These are phyloP conservation scores for Ceratocystis eucalypticola DNA, from an alignment of 2,329 filamentous ascomycete species.

Conservation along the genomic window DNA sequence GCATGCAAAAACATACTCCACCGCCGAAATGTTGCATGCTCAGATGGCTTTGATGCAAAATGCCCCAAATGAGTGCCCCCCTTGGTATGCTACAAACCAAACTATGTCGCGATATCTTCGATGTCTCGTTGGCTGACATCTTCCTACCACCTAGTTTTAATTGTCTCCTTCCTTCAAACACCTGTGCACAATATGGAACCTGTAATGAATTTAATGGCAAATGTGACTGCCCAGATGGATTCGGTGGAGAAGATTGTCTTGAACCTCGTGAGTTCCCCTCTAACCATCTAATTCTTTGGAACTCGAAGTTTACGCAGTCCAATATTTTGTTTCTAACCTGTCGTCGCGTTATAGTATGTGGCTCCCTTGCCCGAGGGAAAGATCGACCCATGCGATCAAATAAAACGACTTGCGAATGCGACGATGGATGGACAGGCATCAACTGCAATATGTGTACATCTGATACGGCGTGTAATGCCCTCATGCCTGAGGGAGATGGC, in stretches of 20 bases:
- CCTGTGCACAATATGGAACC: constrained; percentile 76
- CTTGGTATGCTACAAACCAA: constrained; percentile 42
- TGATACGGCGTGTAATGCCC: constrained; percentile 68
- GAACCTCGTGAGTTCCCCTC: constrained; percentile 47
- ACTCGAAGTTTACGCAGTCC: background rate
- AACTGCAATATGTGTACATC: constrained; percentile 94
- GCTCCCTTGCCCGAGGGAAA: constrained; percentile 67
- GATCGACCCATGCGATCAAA: constrained; percentile 63
- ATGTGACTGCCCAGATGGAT: constrained; percentile 83
- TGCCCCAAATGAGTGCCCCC: constrained; percentile 63
- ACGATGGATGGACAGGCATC: constrained; percentile 88
- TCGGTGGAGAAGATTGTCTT: constrained; percentile 87
- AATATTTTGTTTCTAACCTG: constrained; percentile 7
- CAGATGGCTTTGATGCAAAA: constrained; percentile 59
- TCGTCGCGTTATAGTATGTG: constrained; percentile 49
- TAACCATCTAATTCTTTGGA: background rate
- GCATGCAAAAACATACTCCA: constrained; percentile 42
- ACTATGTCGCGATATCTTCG: background rate
- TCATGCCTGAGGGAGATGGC: constrained; percentile 71
- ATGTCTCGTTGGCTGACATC: background rate
- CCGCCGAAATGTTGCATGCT: constrained; percentile 46
- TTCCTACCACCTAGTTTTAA: constrained; percentile 61
- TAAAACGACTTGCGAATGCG: constrained; percentile 59
- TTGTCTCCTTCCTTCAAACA: constrained; percentile 85
- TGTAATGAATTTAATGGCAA: constrained; percentile 87